A percentile compares a stretch with the other conserved stretches of the same genome.
phyloP scores from a whole-genome alignment of 495 filamentous ascomycete genomes.

The Amniculicola lignicola region DNA sequence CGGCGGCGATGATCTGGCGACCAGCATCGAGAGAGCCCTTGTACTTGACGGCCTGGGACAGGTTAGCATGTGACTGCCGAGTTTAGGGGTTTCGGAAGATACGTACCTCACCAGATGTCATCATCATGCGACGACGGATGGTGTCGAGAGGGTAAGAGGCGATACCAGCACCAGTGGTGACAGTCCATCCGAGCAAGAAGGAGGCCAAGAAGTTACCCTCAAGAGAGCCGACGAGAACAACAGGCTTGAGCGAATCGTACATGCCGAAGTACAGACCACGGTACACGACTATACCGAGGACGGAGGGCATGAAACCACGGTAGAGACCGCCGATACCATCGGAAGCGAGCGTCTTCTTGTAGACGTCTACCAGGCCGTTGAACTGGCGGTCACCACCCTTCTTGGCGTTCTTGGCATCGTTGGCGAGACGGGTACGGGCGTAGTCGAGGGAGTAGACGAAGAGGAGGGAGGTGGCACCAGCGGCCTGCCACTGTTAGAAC shows the following conservation, averaged over 20 bases:
- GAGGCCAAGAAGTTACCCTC: slow-evolving; percentile 98
- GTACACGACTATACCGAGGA: slow-evolving; percentile 98
- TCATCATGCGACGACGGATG: slow-evolving; percentile 99
- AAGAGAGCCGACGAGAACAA: slow-evolving; percentile 85
- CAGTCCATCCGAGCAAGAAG: slow-evolving; percentile 96
- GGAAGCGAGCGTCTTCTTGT: slow-evolving; percentile 98
- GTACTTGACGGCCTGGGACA: slow-evolving; percentile 93
- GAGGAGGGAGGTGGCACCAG: slow-evolving; percentile 98
- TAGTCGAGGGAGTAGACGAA: slow-evolving; percentile 99
- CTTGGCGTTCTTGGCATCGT: slow-evolving; percentile 97
- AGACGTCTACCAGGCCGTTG: slow-evolving; percentile 98
- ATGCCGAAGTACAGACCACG: slow-evolving; percentile 99
- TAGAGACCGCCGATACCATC: slow-evolving; percentile 99
- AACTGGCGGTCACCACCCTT: slow-evolving; percentile 97
- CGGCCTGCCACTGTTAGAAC: slow-evolving; percentile 58
- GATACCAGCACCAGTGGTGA: slow-evolving; percentile 99
- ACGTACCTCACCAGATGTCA: slow-evolving; percentile 81
- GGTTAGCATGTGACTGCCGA: slow-evolving; percentile 18
- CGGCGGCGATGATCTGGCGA: slow-evolving; percentile 91
- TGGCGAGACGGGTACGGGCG: slow-evolving; percentile 99
- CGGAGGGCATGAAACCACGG: slow-evolving; percentile 99
- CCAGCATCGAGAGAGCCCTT: slow-evolving; percentile 88
- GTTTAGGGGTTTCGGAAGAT: neutral
- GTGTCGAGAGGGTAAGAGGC: slow-evolving; percentile 99
- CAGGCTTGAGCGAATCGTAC: slow-evolving; percentile 99